Percentiles rank a stretch among this genome's conserved stretches.
Evolutionary conservation across 495 filamentous ascomycete genomes (phyloP).

Genomic region (Neurospora sp.): DNA sequence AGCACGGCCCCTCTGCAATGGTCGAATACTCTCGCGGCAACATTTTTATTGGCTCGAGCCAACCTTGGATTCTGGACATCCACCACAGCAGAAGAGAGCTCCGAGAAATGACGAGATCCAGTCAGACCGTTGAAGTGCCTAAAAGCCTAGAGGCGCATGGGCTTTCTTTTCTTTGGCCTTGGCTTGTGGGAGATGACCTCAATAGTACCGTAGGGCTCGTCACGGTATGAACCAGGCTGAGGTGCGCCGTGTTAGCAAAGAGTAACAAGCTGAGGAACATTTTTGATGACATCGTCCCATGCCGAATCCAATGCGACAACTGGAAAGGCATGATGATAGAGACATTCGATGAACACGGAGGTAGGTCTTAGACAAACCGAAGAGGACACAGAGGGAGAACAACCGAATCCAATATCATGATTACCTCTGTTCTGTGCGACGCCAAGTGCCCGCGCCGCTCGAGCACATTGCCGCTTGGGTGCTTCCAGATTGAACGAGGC

Average conservation of each 20-base stretch:
- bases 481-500: background rate
- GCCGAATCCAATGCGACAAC: background rate
- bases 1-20: constrained; percentile 12
- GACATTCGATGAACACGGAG: background rate
- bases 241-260: background rate
- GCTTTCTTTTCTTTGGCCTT: background rate
- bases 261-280: background rate
- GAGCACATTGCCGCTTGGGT: background rate
- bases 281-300: background rate
- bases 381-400: background rate
- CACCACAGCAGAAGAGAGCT: background rate
- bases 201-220: background rate
- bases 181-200: background rate
- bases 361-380: background rate
- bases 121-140: background rate
- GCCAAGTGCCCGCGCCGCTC: background rate
- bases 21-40: background rate
- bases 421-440: background rate
- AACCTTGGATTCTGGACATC: background rate
- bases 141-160: background rate
- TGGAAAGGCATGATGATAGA: background rate
- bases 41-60: background rate
- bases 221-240: background rate
- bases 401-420: background rate
- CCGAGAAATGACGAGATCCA: background rate